Base-by-base conservation (phyloP, 2,329 filamentous ascomycete species). In the Stagonosporopsis chrysanthemi region DNA sequence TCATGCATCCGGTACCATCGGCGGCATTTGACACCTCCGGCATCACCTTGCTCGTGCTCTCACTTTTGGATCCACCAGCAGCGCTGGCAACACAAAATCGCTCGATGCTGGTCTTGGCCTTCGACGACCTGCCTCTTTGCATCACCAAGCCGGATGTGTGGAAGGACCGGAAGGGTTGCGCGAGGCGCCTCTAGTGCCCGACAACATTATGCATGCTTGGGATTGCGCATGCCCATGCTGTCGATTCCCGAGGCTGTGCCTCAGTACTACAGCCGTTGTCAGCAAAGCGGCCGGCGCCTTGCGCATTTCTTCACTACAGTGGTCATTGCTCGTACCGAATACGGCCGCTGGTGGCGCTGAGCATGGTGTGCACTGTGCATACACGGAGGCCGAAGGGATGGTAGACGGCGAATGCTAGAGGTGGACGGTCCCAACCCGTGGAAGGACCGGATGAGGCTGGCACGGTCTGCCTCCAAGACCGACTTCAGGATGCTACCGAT, bases 131-230 rank as follows among this genome's bases (percentile, higher is more conserved):
- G 59, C 62, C 61, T 57, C 49, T 56, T 58, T 53, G 58, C 51
- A 42, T 56, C 53, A 61, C 23, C 35, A 35, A 29, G 41, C 38
- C 9, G 36, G 43, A 40, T 24, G 58, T n/a, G 62, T 63, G 49
- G 61, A 60, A 69, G 71, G 66, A 72, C 68, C 61, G 62, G 61
- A 67, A 67, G 57, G 58, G 51, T 47, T 52, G 46, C 47, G 56
- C 43, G 53, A 65, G 67, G 70, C 70, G 72, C 56, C 65, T 55
- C 63, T 72, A 72, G 70, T 65, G 68, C 67, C 67, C 66, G 67
- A 61, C 44, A 38, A 38, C 22, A 26, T 23, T 29, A 40, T 53
- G 55, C 49, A 48, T 39, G 5, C 31, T 39, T 52, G 58, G 63
- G 53, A 53, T 31, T 48, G 49, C 57, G 58, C 58, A 63, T 60